A percentile compares a stretch with the other conserved stretches of the same genome.
phyloP scores from a whole-genome alignment of 2,329 filamentous ascomycete species.

The Monosporascus sp. region DNA sequence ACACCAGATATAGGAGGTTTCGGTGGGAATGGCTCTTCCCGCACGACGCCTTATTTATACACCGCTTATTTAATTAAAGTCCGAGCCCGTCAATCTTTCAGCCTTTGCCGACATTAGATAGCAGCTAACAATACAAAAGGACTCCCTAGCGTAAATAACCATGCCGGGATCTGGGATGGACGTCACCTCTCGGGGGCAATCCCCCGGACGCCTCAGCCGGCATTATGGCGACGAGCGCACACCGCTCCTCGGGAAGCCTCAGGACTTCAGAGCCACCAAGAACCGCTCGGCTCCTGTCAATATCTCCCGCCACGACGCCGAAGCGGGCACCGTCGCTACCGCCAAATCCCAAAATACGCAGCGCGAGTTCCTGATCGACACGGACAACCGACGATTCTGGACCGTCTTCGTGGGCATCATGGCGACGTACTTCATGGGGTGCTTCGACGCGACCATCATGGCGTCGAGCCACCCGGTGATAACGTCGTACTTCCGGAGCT shows the following conservation, averaged over 20 bases:
- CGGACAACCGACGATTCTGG: slow-evolving; percentile 51
- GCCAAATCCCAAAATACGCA: slow-evolving; percentile 6
- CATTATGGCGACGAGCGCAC: not conserved
- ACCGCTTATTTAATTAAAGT: too few relatives aligned
- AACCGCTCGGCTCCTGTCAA: slow-evolving; percentile 4
- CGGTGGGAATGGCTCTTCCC: too few relatives aligned
- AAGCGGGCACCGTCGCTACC: not conserved
- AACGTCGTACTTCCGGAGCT: slow-evolving; percentile 71
- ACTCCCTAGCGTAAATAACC: too few relatives aligned
- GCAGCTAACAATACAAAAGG: too few relatives aligned
- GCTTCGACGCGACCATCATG: slow-evolving; percentile 77
- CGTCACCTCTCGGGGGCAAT: not conserved
- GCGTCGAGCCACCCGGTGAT: slow-evolving; percentile 76
- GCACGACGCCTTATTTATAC: too few relatives aligned
- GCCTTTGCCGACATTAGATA: too few relatives aligned
- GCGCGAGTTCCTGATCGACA: slow-evolving; percentile 37
- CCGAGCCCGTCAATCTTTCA: too few relatives aligned
- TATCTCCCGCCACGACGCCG: slow-evolving; percentile 3
- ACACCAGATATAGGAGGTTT: too few relatives aligned
- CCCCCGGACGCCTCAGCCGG: not conserved
- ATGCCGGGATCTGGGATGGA: too few relatives aligned
- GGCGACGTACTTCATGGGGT: slow-evolving; percentile 52
- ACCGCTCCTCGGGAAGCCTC: not conserved
- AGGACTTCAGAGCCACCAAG: slow-evolving; percentile 1
- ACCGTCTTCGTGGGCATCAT: slow-evolving; percentile 56